Evolutionary conservation across 768 basidiomycete species (phyloP).

Genomic region (Agaricus blazei): DNA sequence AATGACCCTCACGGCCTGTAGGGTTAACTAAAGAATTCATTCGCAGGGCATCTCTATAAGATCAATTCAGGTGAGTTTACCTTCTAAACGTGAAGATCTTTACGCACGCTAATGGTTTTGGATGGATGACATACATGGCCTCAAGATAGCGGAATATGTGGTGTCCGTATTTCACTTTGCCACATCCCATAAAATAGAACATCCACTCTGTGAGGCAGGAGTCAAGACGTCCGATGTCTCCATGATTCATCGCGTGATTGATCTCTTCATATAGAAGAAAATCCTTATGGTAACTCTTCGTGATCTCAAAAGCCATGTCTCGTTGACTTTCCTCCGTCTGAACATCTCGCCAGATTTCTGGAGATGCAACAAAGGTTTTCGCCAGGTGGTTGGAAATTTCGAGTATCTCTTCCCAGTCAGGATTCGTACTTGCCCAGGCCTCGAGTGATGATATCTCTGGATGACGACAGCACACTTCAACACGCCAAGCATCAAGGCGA

Average conservation of each 20-base stretch:
- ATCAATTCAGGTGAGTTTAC: background rate
- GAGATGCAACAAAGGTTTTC: background rate
- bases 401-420: too few species aligned
- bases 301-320: background rate
- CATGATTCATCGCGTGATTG: background rate
- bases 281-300: background rate
- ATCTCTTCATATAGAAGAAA: background rate
- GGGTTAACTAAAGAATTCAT: background rate
- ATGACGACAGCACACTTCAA: too few species aligned
- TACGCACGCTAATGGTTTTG: background rate
- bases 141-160: background rate
- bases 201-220: background rate
- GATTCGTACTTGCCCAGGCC: too few species aligned
- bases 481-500: constrained; percentile 19
- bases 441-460: too few species aligned
- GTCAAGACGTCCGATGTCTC: background rate
- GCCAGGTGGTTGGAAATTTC: too few species aligned
- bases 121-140: background rate
- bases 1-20: background rate
- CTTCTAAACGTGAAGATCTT: background rate
- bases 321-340: background rate
- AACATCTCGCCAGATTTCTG: background rate
- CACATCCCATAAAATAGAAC: background rate
- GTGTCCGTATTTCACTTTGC: background rate
- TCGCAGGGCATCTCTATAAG: background rate